Conservation (phyloP, 1,284 basidiomycete genomes). For the Melanopsichium pennsylvanicum region DNA sequence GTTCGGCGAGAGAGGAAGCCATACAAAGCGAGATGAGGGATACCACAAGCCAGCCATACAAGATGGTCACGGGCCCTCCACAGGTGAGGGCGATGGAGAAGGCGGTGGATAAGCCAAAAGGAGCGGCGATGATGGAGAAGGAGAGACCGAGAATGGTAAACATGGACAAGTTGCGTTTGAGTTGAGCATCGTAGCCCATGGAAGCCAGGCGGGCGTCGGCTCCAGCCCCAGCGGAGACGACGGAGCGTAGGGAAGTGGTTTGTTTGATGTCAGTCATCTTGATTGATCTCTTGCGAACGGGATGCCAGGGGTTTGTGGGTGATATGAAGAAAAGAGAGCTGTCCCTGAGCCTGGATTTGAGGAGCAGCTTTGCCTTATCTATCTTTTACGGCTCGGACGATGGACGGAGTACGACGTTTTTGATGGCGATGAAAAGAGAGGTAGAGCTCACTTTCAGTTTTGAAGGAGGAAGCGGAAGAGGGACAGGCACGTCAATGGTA, state of each 20-base stretch:
- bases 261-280: conserved; percentile 30
- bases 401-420: too few relatives aligned
- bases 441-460: too few relatives aligned
- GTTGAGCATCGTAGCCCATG: conserved; percentile 68
- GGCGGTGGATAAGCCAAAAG: conserved; percentile 67
- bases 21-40: conserved; percentile 68
- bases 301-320: too few relatives aligned
- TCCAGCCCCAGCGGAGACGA: conserved; percentile 48
- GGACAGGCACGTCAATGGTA: too few relatives aligned
- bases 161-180: conserved; percentile 68
- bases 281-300: too few relatives aligned
- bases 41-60: conserved; percentile 68
- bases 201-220: conserved; percentile 65
- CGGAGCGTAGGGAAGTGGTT: conserved; percentile 46
- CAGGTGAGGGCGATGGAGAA: conserved; percentile 68
- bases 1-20: conserved; percentile 68
- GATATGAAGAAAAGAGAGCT: too few relatives aligned
- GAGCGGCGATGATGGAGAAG: conserved; percentile 68
- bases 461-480: too few relatives aligned
- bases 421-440: too few relatives aligned
- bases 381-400: too few relatives aligned
- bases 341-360: too few relatives aligned
- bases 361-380: too few relatives aligned
- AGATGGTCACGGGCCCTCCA: conserved; percentile 66
- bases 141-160: conserved; percentile 67